A percentile compares a stretch with the other conserved stretches of the same genome.
Conservation (phyloP, 352 stramenopile species). For the Phytophthora pini region DNA sequence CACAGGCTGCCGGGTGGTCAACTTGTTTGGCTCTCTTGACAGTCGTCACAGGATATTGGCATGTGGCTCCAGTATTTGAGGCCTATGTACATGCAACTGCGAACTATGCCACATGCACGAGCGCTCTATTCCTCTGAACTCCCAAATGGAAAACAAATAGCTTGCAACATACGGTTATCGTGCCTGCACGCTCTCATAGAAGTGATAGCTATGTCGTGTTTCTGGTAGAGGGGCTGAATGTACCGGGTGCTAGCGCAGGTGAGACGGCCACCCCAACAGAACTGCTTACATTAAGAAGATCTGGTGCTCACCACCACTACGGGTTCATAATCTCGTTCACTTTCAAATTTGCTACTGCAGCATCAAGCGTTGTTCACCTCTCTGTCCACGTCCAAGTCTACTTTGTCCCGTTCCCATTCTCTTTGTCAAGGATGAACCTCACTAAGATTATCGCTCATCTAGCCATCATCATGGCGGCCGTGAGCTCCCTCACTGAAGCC, state of each 20-base stretch:
- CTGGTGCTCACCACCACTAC: neutral
- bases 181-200: neutral
- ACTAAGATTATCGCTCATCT: constrained; percentile 44
- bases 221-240: neutral
- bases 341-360: constrained; percentile 28
- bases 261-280: neutral
- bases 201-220: neutral
- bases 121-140: neutral
- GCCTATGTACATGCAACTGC: neutral
- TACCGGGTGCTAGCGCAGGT: neutral
- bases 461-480: constrained; percentile 24
- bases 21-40: neutral
- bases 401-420: constrained; percentile 6
- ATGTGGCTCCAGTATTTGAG: neutral
- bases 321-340: constrained; percentile 1
- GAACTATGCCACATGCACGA: too few relatives aligned
- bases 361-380: constrained; percentile 15
- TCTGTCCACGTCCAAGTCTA: constrained; percentile 22
- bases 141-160: neutral
- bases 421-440: constrained; percentile 40
- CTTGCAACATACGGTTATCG: neutral
- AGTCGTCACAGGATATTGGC: neutral
- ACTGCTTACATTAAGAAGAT: neutral
- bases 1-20: neutral
- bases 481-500: constrained; percentile 31